phyloP scores from a whole-genome alignment of 192 early-diverging fungal species.

The Coemansia sp. region DNA sequence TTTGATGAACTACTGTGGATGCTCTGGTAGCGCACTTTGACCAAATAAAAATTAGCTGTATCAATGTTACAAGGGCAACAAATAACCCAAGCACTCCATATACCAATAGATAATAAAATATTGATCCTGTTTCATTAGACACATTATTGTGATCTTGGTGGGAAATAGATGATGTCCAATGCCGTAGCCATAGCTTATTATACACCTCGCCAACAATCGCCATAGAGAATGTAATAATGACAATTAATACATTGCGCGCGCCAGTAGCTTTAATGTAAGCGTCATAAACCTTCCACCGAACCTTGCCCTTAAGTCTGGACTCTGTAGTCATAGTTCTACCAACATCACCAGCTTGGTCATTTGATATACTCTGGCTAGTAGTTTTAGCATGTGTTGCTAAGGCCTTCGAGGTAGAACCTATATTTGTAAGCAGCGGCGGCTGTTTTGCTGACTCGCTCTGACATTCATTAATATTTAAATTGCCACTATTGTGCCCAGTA shows the following conservation, averaged over 20 bases:
- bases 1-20: conserved; percentile 61
- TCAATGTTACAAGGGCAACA: conserved; percentile 62
- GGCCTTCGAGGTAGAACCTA: too few relatives aligned
- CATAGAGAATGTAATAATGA: conserved; percentile 59
- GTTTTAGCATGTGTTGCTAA: too few relatives aligned
- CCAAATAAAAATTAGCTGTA: conserved; percentile 78
- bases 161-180: conserved; percentile 64
- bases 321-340: conserved; percentile 65
- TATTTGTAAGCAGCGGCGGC: too few relatives aligned
- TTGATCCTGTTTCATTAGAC: too few relatives aligned
- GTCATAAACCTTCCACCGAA: conserved; percentile 71
- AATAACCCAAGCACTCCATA: conserved; percentile 76
- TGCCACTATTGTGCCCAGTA: conserved; percentile 17
- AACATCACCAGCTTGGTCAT: conserved; percentile 30
- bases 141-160: conserved; percentile 1
- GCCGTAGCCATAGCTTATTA: conserved; percentile 65
- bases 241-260: conserved; percentile 54
- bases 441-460: conserved; percentile 23
- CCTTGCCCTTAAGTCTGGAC: conserved; percentile 76
- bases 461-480: conserved; percentile 16
- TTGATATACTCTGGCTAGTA: too few relatives aligned
- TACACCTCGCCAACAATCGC: conserved; percentile 58
- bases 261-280: conserved; percentile 78
- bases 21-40: conserved; percentile 73
- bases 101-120: conserved; percentile 64